phyloP scores from a whole-genome alignment of 148 eudicot species.

The Silene latifolia region DNA sequence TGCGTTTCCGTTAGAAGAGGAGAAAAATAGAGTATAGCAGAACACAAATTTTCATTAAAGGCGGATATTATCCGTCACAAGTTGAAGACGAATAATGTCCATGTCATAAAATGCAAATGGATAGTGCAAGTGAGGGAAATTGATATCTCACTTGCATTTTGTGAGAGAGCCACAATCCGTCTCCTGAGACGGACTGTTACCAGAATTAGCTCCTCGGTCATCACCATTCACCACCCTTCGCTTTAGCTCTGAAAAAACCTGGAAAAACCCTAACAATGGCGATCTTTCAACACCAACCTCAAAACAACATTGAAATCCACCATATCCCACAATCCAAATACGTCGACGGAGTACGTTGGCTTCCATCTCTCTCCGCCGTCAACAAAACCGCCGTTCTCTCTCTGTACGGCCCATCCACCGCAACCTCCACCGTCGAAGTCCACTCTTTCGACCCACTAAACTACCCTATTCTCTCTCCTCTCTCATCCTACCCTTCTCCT shows the following conservation, averaged over 20 bases:
- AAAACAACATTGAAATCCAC: slow-evolving; percentile 41
- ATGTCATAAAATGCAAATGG: too few species aligned
- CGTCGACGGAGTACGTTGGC: slow-evolving; percentile 67
- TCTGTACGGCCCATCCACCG: slow-evolving; percentile 43
- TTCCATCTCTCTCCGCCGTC: slow-evolving; percentile 58
- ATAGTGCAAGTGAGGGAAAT: too few species aligned
- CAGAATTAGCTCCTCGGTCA: too few species aligned
- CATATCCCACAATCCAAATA: slow-evolving; percentile 53
- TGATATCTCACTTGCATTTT: too few species aligned
- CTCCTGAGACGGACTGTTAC: too few species aligned
- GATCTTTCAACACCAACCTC: slow-evolving; percentile 12
- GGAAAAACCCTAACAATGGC: slow-evolving; percentile 51
- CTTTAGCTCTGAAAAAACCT: slow-evolving; percentile 26
- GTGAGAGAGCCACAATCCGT: too few species aligned
- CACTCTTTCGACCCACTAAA: slow-evolving; percentile 36
- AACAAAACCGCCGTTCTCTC: slow-evolving; percentile 55
- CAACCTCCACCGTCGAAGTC: slow-evolving; percentile 48
- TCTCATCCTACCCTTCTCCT: slow-evolving; percentile 31
- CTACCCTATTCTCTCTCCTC: slow-evolving; percentile 37
- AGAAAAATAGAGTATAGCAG: too few species aligned
- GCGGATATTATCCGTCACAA: too few species aligned
- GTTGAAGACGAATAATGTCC: too few species aligned
- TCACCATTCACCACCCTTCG: background rate
- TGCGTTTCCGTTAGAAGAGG: too few species aligned
- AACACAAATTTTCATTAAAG: too few species aligned